Evolutionary conservation across 306 rosid species (phyloP), one percentile per base, ranked within the genome.

Genomic region (Pachyrhizus erosus): DNA sequence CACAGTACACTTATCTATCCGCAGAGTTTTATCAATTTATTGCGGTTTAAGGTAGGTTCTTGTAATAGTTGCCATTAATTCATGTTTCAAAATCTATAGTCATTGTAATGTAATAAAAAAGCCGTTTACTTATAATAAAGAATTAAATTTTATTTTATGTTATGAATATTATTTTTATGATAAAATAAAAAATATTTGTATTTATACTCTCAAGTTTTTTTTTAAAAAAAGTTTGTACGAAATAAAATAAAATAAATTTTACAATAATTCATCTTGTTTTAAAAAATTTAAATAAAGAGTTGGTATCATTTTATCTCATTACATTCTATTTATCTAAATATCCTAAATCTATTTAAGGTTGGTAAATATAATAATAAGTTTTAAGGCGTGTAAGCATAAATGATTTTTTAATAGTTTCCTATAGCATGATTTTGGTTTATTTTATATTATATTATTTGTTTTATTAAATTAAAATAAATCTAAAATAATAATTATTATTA

Each of bases 21-120:
- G 9, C 42, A 3, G 2, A 65, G 48, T 65, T 65, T 64, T 42
- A 5, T 69, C 74, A 21, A 69, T 69, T 69, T 69, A 69, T 69
- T 39, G 51, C 2, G n/a, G 31, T 67, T 39, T 65, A 65, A 66
- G 49, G 49, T 66, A 34, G 48, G 49, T 37, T 34, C 27, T 66
- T 7, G 1, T 20, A 21, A 21, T 55, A n/a, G 2, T 31, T 65
- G 70, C 70, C 72, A 66, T 66, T 29, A 31, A 64, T 64, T 62
- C 40, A 62, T 62, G 42, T 7, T 65, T 33, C 46, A 15, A 65
- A 31, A 65, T 34, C 14, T 34, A 65, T 31, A 4, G 24, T 33
- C 70, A 9, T 29, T 31, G 43, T 60, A 34, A 58, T 26, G 37
- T 58, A 58, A 58, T 58, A 24, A 58, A 57, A 64, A 31, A 8